Evolutionary conservation across 2,329 filamentous ascomycete species (phyloP), one percentile per base, ranked within the genome.

Genomic region (Lanzia echinophila): DNA sequence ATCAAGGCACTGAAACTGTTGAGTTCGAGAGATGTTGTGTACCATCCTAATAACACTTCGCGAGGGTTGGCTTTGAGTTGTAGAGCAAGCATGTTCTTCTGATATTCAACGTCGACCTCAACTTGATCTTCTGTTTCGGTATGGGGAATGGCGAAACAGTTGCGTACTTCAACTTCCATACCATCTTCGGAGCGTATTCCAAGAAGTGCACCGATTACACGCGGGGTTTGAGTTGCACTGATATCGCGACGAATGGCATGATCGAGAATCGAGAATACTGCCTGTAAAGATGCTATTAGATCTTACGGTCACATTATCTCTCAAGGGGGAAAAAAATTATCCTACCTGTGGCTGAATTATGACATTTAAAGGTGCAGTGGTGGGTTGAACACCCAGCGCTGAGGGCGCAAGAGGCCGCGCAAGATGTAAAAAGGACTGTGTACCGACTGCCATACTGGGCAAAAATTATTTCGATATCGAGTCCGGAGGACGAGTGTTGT

Each of bases 101-200:
- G 94, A 75, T 97, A 99, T 75, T 99, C 94, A 81, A 99, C 95
- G 71, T 99, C 94, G 61, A 99, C 94, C 75, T 99, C 94, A 67
- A 99, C 94, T 75, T 99, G 94, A 74, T 99, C 94, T 71, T 91
- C 88, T 64, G 92, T 96, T 76, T 99, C 94, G 64, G 92, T 97
- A 78, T 99, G 94, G 63, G 92, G 91, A 68, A 99, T 95, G 63
- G 94, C 94, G 72, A 99, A 99, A 76, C 90, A 92, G 69, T 90
- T 95, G 69, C 90, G 86, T 68, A 99, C 94, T 74, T 95, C 90
- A 68, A 95, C 89, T 73, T 97, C 92, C 69, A 88, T 90, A 72
- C 92, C 94, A 79, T 99, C 94, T 76, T 99, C 94, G 70, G 87
- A 94, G 63, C 94, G 87, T 63, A 86, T 87, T 69, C 94, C 94